A percentile compares a stretch with the other conserved stretches of the same genome.
These are phyloP conservation scores for Austroboletus eburneus DNA, from an alignment of 768 basidiomycete genomes.

Conservation along the genomic window DNA sequence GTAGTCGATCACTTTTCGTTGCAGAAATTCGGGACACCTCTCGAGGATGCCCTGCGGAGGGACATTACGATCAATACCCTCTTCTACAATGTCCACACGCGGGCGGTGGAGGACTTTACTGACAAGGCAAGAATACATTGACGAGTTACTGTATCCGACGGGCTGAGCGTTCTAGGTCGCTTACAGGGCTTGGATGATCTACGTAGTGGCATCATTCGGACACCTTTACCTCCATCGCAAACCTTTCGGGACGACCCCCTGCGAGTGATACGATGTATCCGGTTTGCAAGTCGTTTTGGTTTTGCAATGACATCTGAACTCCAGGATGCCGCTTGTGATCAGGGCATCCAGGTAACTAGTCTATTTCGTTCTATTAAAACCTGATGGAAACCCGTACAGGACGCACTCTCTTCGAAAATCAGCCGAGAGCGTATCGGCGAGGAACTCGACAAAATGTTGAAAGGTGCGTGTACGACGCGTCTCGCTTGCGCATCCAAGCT, in stretches of 20 bases:
- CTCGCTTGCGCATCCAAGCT: slow-evolving; percentile 1
- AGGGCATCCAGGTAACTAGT: slow-evolving; percentile 54
- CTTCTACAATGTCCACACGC: slow-evolving; percentile 92
- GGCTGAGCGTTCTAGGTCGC: slow-evolving; percentile 7
- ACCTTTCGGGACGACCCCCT: slow-evolving; percentile 95
- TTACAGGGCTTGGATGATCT: slow-evolving; percentile 82
- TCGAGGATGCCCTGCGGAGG: slow-evolving; percentile 85
- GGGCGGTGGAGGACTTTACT: slow-evolving; percentile 82
- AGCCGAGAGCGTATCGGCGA: slow-evolving; percentile 88
- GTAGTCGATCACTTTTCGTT: slow-evolving; percentile 1
- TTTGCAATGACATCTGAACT: slow-evolving; percentile 73
- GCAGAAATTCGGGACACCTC: slow-evolving; percentile 87
- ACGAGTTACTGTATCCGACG: background rate
- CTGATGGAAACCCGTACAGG: slow-evolving; percentile 33
- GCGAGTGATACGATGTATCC: slow-evolving; percentile 82
- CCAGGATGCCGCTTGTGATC: slow-evolving; percentile 54
- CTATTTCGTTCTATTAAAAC: background rate
- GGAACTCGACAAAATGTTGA: slow-evolving; percentile 93
- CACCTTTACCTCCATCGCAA: slow-evolving; percentile 79
- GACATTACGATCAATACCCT: slow-evolving; percentile 95
- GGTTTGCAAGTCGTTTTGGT: slow-evolving; percentile 90
- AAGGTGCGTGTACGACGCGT: slow-evolving; percentile 44
- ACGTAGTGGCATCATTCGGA: slow-evolving; percentile 71
- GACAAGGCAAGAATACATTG: slow-evolving; percentile 49
- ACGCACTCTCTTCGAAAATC: slow-evolving; percentile 72